Conservation (phyloP, 2,329 filamentous ascomycete species). For the Westerdykella ornata region DNA sequence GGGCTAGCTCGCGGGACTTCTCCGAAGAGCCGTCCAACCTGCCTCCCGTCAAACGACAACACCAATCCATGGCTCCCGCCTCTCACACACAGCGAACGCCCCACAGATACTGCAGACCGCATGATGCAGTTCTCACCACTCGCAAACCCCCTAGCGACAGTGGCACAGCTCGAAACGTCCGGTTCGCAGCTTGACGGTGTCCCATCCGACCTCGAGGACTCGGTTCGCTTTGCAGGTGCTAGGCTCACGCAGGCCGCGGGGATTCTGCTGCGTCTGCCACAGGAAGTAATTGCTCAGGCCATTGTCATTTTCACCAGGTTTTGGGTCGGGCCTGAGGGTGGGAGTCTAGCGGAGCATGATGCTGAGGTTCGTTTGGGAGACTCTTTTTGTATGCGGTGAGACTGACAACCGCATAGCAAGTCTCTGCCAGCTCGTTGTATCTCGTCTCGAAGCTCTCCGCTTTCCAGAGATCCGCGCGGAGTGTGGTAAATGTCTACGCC, state of each 20-base stretch:
- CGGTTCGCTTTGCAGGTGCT: constrained; percentile 64
- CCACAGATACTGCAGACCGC: constrained; percentile 2
- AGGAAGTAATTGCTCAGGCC: constrained; percentile 78
- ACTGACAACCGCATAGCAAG: constrained; percentile 52
- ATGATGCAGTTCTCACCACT: constrained; percentile 39
- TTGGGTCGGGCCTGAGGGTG: constrained; percentile 58
- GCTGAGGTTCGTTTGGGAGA: constrained; percentile 50
- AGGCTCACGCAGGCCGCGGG: constrained; percentile 71
- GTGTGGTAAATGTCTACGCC: constrained; percentile 75
- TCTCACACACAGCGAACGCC: constrained; percentile 2
- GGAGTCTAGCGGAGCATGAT: constrained; percentile 46
- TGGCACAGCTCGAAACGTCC: constrained; percentile 59
- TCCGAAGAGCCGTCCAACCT: neutral
- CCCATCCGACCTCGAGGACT: constrained; percentile 63
- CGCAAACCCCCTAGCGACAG: constrained; percentile 64
- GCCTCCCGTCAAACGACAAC: neutral
- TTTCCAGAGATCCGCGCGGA: constrained; percentile 67
- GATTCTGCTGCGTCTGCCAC: constrained; percentile 73
- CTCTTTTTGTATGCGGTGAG: neutral
- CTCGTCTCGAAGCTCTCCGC: constrained; percentile 76
- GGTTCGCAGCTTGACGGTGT: constrained; percentile 52
- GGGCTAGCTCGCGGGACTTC: neutral
- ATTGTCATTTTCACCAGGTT: constrained; percentile 76
- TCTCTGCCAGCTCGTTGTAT: constrained; percentile 75
- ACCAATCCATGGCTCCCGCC: neutral